phyloP scores from a whole-genome alignment of 306 rosid genomes.

The Hippophae gyantsensis region DNA sequence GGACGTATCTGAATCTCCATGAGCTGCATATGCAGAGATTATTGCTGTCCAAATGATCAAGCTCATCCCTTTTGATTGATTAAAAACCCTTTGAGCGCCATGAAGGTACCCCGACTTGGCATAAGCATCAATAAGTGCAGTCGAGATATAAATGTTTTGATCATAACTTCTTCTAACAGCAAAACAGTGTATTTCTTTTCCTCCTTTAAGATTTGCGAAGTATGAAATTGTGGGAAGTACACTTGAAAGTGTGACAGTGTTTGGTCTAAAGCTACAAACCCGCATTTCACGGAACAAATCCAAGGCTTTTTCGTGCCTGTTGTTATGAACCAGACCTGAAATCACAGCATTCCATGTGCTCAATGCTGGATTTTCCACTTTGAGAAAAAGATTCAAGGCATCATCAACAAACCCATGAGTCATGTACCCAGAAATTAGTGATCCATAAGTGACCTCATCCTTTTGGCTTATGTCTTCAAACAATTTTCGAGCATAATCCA shows the following conservation, averaged over 20 bases:
- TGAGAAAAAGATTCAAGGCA: constrained; percentile 50
- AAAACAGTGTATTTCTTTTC: constrained; percentile 70
- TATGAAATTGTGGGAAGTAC: constrained; percentile 49
- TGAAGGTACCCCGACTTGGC: constrained; percentile 60
- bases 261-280: constrained; percentile 43
- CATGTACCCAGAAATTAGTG: constrained; percentile 72
- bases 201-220: constrained; percentile 53
- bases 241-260: constrained; percentile 63
- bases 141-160: constrained; percentile 49
- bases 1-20: constrained; percentile 55
- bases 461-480: constrained; percentile 58
- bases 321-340: constrained; percentile 76
- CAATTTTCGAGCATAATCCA: constrained; percentile 60
- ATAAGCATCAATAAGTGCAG: constrained; percentile 63
- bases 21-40: constrained; percentile 70
- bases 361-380: constrained; percentile 33
- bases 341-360: constrained; percentile 68
- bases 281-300: constrained; percentile 51
- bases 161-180: constrained; percentile 47
- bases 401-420: constrained; percentile 51
- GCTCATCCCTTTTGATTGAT: constrained; percentile 42
- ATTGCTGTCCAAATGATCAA: constrained; percentile 68
- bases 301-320: constrained; percentile 33
- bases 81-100: constrained; percentile 47
- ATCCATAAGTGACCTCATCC: constrained; percentile 61